Evolutionary conservation across 352 stramenopile species (phyloP).

Genomic region (Globisporangium perplexum): DNA sequence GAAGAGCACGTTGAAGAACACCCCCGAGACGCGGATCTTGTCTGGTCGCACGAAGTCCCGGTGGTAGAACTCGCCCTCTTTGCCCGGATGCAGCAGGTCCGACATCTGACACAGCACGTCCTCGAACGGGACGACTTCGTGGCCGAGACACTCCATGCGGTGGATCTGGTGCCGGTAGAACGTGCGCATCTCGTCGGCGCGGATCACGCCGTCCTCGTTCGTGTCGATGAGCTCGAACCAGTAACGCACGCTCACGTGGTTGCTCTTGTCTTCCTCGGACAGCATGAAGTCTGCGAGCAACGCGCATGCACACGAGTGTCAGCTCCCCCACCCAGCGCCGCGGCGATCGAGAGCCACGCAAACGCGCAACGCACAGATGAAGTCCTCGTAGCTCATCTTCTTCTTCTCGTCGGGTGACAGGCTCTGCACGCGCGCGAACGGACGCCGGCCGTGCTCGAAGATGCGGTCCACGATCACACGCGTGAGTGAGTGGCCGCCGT

Average conservation of each 20-base stretch:
- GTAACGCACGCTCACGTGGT: conserved; percentile 94
- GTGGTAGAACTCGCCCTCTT: conserved; percentile 78
- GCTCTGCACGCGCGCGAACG: conserved; percentile 76
- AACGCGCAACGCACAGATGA: conserved; percentile 67
- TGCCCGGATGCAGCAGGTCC: conserved; percentile 69
- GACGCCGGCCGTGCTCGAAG: conserved; percentile 74
- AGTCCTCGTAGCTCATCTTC: conserved; percentile 90
- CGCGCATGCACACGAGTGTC: neutral
- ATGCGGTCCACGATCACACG: conserved; percentile 86
- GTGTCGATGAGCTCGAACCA: conserved; percentile 99
- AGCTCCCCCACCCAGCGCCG: neutral
- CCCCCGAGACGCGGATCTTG: conserved; percentile 90
- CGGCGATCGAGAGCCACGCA: neutral
- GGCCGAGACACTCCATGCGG: conserved; percentile 97
- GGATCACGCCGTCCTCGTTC: conserved; percentile 95
- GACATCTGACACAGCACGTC: conserved; percentile 99
- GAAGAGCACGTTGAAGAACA: conserved; percentile 99
- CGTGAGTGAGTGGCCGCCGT: conserved; percentile 79
- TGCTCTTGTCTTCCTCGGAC: conserved; percentile 98
- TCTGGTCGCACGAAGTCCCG: conserved; percentile 78
- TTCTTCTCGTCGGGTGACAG: conserved; percentile 80
- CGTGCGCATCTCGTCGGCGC: conserved; percentile 94
- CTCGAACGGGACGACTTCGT: conserved; percentile 97
- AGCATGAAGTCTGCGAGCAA: conserved; percentile 95
- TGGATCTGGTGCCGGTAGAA: conserved; percentile 94